Percentiles rank a stretch among this genome's conserved stretches.
phyloP scores from a whole-genome alignment of 129 eudicot species.

The Chrysanthemum makinoi region DNA sequence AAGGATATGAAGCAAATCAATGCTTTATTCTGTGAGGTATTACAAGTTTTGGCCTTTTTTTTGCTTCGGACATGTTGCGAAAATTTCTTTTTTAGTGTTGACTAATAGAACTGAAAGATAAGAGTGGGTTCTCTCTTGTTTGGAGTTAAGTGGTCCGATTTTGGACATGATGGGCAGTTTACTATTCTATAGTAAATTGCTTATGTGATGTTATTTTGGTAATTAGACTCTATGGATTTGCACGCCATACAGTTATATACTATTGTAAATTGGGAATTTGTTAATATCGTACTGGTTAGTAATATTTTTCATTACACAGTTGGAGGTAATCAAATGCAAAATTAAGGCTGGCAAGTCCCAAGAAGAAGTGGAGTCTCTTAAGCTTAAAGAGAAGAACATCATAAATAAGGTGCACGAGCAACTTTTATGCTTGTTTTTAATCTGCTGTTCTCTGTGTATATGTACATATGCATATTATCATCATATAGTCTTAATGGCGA shows the following conservation, averaged over 20 bases:
- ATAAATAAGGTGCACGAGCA: slow-evolving; percentile 63
- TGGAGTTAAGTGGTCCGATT: not conserved
- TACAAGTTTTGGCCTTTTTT: slow-evolving; percentile 10
- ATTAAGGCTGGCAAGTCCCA: slow-evolving; percentile 60
- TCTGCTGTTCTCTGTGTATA: not conserved
- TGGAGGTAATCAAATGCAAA: slow-evolving; percentile 61
- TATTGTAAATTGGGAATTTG: slow-evolving; percentile 5
- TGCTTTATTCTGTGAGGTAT: slow-evolving; percentile 90
- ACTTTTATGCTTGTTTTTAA: slow-evolving; percentile 16
- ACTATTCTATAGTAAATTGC: not conserved
- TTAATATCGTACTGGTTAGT: slow-evolving; percentile 6
- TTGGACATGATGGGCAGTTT: not conserved
- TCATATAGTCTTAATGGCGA: too few relatives aligned
- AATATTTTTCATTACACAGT: slow-evolving; percentile 35
- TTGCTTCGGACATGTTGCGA: slow-evolving; percentile 5
- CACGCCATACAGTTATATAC: not conserved
- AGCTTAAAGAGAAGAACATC: slow-evolving; percentile 65
- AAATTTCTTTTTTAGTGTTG: too few relatives aligned
- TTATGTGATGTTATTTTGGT: not conserved
- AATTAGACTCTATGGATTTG: not conserved
- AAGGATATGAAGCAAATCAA: slow-evolving; percentile 82
- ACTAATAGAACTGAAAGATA: too few relatives aligned
- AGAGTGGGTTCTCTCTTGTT: too few relatives aligned
- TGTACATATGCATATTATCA: not conserved
- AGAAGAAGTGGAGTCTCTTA: slow-evolving; percentile 81